phyloP scores from a whole-genome alignment of 2,329 filamentous ascomycete genomes.

The Talaromyces sp. region DNA sequence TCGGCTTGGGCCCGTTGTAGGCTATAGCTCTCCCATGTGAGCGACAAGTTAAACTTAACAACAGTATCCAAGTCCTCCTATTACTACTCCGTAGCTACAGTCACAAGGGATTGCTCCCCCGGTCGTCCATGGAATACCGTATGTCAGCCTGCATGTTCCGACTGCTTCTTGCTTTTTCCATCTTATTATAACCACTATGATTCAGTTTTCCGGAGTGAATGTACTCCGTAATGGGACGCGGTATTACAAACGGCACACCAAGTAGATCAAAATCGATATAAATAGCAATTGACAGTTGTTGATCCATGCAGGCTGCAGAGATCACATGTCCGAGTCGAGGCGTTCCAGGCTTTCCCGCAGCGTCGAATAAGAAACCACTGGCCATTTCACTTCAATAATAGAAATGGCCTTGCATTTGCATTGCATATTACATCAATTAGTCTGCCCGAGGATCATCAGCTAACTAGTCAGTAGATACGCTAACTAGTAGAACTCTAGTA shows the following conservation, averaged over 20 bases:
- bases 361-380: neutral
- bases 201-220: neutral
- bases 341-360: neutral
- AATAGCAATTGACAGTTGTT: neutral
- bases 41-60: neutral
- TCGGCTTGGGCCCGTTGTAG: neutral
- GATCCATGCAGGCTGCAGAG: neutral
- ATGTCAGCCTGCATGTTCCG: neutral
- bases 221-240: too few species aligned
- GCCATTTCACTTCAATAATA: neutral
- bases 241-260: neutral
- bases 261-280: neutral
- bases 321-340: neutral
- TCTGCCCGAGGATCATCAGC: neutral
- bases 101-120: neutral
- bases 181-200: neutral
- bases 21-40: neutral
- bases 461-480: neutral
- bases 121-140: neutral
- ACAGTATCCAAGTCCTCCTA: neutral
- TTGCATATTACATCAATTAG: neutral
- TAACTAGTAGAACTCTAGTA: neutral
- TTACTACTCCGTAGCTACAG: neutral
- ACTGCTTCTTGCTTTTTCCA: neutral
- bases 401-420: neutral